These are phyloP conservation scores for Pelargonium cotyledonis DNA, from an alignment of 441 rosid species.

Conservation along the genomic window DNA sequence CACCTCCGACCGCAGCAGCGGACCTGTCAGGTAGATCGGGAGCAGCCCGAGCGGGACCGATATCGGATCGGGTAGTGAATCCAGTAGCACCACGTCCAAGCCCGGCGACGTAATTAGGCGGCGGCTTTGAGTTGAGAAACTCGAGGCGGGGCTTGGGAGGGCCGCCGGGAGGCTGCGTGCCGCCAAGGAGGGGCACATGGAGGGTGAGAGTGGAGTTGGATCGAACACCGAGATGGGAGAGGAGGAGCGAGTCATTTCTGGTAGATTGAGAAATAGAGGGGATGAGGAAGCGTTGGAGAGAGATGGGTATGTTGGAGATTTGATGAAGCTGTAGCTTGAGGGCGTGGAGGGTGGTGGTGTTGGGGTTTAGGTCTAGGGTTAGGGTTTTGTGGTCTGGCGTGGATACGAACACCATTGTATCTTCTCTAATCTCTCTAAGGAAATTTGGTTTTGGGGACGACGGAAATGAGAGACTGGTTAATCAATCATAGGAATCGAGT, in stretches of 20 bases:
- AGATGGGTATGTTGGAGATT: constrained; percentile 34
- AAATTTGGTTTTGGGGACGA: no score
- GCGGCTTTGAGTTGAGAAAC: constrained; percentile 81
- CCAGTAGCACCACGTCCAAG: constrained; percentile 96
- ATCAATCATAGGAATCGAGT: no score
- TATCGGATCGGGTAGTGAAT: constrained; percentile 87
- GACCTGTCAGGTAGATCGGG: constrained; percentile 76
- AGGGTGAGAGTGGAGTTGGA: constrained; percentile 51
- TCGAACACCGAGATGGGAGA: constrained; percentile 45
- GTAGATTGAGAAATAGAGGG: constrained; percentile 7
- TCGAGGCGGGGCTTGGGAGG: constrained; percentile 70
- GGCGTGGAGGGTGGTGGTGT: constrained; percentile 41
- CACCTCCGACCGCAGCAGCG: constrained; percentile 9
- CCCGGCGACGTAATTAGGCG: constrained; percentile 87
- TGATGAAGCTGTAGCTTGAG: constrained; percentile 43
- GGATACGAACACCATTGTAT: constrained; percentile 54
- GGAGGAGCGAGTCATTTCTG: constrained; percentile 22
- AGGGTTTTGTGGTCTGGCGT: constrained; percentile 45
- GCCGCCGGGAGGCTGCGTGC: constrained; percentile 32
- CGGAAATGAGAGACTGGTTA: no score
- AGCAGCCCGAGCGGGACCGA: constrained; percentile 92
- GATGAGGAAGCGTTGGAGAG: constrained; percentile 35
- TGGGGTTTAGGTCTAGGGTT: constrained; percentile 42
- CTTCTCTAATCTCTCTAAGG: neutral
- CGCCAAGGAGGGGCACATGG: constrained; percentile 60